Base-by-base conservation (phyloP, 1,139 yeast genomes). In the Diutina siamensis region DNA sequence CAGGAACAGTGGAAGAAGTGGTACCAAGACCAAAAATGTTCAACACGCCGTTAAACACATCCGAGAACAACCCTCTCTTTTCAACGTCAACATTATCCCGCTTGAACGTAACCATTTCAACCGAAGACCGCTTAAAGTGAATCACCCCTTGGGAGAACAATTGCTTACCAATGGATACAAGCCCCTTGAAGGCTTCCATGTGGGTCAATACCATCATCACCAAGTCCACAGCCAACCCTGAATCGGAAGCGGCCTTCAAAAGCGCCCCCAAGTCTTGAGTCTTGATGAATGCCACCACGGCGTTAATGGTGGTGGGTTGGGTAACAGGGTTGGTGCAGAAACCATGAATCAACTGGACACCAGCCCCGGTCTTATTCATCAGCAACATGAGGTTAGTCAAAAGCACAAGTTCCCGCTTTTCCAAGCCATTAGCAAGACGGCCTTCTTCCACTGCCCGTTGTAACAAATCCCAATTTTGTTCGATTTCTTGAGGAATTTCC, bases 121-220 rank as follows among this genome's bases (percentile, higher is more conserved):
- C 18, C 22, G 15, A 17, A 13, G 20, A 22, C 15, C 40, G 40
- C 42, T 38, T 38, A 25, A 38, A 38, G 31, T 25, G 25, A 27
- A 38, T 25, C n/a, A 17, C 22, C 8, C 42, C 42, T 5, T n/a
- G 21, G 8, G 21, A n/a, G 20, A n/a, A 38, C 20, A 38, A 38
- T 2, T 25, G 7, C 32, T 38, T 38, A 1, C 18, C 32, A 19
- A 38, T 20, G 7, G n/a, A 2, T 13, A 38, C 42, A 25, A 38
- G 42, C 21, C 42, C 42, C 42, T 38, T 38, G 42, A 38, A 38
- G 19, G 42, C 42, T 25, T 38, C 42, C 42, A 38, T 38, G 20
- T 38, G 42, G 21, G 42, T 38, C 3, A 38, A 25, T 4, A 38
- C 19, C 42, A 38, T 38, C 31, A 38, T n/a, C 21, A 25, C 32